Percentiles rank a stretch among this genome's conserved stretches.
These are phyloP conservation scores for Talaromyces atroroseus DNA, from an alignment of 2,329 filamentous ascomycete genomes.

Conservation along the genomic window DNA sequence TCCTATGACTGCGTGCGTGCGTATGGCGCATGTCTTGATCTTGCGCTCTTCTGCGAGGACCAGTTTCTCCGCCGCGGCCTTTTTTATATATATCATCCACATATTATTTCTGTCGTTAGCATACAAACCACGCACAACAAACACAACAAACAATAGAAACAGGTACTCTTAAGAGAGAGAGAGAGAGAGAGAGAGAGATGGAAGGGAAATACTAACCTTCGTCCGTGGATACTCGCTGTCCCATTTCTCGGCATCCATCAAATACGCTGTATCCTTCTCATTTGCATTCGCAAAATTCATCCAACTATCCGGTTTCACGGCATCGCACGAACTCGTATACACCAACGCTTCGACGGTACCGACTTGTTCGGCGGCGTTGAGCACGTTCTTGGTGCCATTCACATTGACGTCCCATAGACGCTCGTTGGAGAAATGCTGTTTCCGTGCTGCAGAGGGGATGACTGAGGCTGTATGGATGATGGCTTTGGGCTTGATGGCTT, in stretches of 20 bases:
- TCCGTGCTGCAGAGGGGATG: constrained; percentile 7
- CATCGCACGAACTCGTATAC: constrained; percentile 12
- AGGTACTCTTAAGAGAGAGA: not conserved
- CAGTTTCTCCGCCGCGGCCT: constrained; percentile 7
- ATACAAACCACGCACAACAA: not conserved
- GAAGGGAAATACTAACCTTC: too few relatives aligned
- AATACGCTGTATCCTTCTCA: not conserved
- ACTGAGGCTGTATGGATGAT: constrained; percentile 9
- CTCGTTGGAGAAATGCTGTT: not conserved
- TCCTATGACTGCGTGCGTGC: constrained; percentile 9
- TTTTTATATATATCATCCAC: too few relatives aligned
- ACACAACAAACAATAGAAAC: too few relatives aligned
- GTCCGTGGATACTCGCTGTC: constrained; percentile 7
- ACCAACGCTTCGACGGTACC: constrained; percentile 2
- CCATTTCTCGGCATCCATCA: not conserved
- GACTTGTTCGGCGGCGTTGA: not conserved
- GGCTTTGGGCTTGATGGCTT: not conserved
- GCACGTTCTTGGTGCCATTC: not conserved
- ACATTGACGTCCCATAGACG: constrained; percentile 10
- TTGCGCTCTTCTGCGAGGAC: not conserved
- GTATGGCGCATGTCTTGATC: constrained; percentile 11
- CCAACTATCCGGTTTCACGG: constrained; percentile 10
- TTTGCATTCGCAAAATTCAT: constrained; percentile 9
- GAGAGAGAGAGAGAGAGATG: too few relatives aligned
- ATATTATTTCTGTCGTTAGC: too few relatives aligned